Percentiles rank a stretch among this genome's conserved stretches.
These are phyloP conservation scores for Citrus inodora DNA, from an alignment of 345 rosid genomes.

Conservation along the genomic window DNA sequence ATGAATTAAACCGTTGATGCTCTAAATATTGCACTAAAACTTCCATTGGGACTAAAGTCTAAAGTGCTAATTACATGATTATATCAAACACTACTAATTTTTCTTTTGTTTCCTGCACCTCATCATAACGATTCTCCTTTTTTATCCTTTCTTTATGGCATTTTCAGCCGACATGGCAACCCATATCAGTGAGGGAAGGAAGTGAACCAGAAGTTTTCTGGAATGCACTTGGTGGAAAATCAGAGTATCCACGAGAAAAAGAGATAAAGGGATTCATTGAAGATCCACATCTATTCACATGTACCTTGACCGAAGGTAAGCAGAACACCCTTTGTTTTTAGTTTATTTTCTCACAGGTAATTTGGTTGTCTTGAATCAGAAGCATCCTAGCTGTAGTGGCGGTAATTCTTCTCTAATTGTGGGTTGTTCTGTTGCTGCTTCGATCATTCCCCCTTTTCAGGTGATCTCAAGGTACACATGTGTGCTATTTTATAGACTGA, in stretches of 20 bases:
- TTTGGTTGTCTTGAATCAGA: slow-evolving; percentile 45
- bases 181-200: slow-evolving; percentile 70
- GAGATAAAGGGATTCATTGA: slow-evolving; percentile 40
- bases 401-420: slow-evolving; percentile 40
- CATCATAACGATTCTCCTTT: background rate
- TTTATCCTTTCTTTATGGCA: slow-evolving; percentile 11
- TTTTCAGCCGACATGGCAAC: slow-evolving; percentile 71
- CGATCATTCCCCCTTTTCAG: slow-evolving; percentile 49
- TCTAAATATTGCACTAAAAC: background rate
- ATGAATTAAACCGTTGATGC: background rate
- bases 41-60: background rate
- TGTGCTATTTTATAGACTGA: background rate
- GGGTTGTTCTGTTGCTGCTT: slow-evolving; percentile 36
- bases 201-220: slow-evolving; percentile 78
- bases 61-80: background rate
- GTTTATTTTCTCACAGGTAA: slow-evolving; percentile 30
- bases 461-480: slow-evolving; percentile 70
- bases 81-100: background rate
- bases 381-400: slow-evolving; percentile 36
- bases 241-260: slow-evolving; percentile 71
- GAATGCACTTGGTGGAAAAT: slow-evolving; percentile 75
- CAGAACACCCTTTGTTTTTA: slow-evolving; percentile 26
- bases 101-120: background rate
- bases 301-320: slow-evolving; percentile 49
- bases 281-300: slow-evolving; percentile 62